Evolutionary conservation across 2,329 filamentous ascomycete genomes (phyloP).

Genomic region (Coleophoma eucalyptorum): DNA sequence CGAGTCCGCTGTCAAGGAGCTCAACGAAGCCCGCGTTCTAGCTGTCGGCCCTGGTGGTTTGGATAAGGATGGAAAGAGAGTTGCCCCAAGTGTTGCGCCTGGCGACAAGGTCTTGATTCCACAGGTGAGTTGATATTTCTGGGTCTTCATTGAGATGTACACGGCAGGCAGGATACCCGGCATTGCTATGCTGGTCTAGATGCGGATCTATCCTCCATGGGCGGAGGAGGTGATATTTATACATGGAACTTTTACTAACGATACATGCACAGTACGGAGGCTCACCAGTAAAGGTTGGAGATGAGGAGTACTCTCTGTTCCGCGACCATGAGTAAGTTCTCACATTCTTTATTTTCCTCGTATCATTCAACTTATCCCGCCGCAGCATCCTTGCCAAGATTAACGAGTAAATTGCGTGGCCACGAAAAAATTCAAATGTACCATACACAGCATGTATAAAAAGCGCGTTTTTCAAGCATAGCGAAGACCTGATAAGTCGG

Average conservation of each 20-base stretch:
- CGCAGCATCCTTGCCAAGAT: conserved; percentile 96
- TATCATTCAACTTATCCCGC: background rate
- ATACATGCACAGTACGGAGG: conserved; percentile 69
- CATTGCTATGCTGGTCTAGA: too few species aligned
- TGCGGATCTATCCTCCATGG: too few species aligned
- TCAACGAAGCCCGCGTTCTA: conserved; percentile 95
- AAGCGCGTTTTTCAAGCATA: conserved; percentile 13
- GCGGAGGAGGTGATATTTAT: too few species aligned
- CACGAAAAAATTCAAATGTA: conserved; percentile 12
- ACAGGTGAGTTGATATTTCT: conserved; percentile 57
- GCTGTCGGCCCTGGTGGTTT: conserved; percentile 88
- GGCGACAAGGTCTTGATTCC: conserved; percentile 96
- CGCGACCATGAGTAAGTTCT: conserved; percentile 90
- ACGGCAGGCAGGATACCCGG: too few species aligned
- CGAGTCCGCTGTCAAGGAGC: conserved; percentile 94
- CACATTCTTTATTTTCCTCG: background rate
- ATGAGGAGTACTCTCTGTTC: conserved; percentile 95
- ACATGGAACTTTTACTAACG: too few species aligned
- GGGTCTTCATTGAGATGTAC: conserved; percentile 5
- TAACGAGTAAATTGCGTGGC: conserved; percentile 70
- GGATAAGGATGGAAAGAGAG: conserved; percentile 84
- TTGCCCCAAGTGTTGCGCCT: conserved; percentile 75
- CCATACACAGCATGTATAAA: conserved; percentile 17
- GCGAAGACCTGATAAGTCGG: conserved; percentile 3
- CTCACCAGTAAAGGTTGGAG: conserved; percentile 92